Evolutionary conservation across 768 basidiomycete species (phyloP).

Genomic region (Boletus rubescentipes): DNA sequence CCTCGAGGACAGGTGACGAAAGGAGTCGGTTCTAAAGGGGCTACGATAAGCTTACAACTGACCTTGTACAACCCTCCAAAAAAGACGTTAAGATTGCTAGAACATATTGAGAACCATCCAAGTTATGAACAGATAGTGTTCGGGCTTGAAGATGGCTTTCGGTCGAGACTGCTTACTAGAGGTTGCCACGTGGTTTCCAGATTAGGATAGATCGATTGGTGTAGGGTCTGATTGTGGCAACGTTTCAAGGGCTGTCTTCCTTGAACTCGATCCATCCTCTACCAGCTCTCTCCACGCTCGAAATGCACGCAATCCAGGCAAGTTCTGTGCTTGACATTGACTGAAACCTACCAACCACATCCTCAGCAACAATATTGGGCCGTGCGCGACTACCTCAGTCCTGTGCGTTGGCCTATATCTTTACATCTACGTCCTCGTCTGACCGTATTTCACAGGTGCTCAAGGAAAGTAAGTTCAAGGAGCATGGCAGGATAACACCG

Average conservation of each 20-base stretch:
- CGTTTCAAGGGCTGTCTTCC: constrained; percentile 15
- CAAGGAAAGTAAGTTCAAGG: constrained; percentile 98
- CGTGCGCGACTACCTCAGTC: constrained; percentile 91
- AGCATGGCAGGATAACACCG: constrained; percentile 94
- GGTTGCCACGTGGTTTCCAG: constrained; percentile 25
- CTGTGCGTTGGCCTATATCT: constrained; percentile 50
- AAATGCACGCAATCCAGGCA: constrained; percentile 53
- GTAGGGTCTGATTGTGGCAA: constrained; percentile 32
- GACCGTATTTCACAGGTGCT: constrained; percentile 63
- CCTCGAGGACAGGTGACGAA: neutral
- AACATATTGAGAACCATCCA: neutral
- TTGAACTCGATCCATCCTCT: constrained; percentile 16
- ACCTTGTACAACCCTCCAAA: no score
- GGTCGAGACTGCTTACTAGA: neutral
- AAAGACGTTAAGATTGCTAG: no score
- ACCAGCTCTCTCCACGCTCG: neutral
- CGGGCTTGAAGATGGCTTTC: neutral
- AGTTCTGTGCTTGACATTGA: neutral
- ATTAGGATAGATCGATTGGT: constrained; percentile 37
- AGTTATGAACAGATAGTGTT: neutral
- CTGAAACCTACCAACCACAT: neutral
- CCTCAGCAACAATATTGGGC: constrained; percentile 88
- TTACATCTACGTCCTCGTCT: constrained; percentile 23
- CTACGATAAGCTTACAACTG: neutral
- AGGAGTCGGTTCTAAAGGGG: neutral